Conservation (phyloP, 208 protist genomes). For the Angomonas ambiguus region DNA sequence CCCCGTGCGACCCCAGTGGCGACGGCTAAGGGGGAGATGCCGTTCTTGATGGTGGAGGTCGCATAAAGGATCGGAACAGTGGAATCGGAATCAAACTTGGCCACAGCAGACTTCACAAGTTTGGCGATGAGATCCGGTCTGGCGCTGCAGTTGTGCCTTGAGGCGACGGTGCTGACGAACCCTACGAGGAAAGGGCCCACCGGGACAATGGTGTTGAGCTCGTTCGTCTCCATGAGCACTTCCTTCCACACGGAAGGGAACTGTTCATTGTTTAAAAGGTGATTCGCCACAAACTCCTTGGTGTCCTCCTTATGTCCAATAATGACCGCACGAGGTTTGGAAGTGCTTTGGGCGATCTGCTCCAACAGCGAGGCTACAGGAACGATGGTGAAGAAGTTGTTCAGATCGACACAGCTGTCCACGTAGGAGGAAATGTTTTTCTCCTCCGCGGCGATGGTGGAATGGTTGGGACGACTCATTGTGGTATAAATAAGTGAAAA, state of each 20-base stretch:
- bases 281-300: constrained; percentile 51
- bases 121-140: constrained; percentile 51
- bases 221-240: not conserved
- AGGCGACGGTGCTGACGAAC: constrained; percentile 36
- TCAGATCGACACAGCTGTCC: not conserved
- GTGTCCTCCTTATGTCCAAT: constrained; percentile 54
- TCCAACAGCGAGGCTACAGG: constrained; percentile 2
- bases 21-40: constrained; percentile 30
- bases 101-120: constrained; percentile 40
- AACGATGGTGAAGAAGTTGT: not conserved
- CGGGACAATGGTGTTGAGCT: not conserved
- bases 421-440: constrained; percentile 7
- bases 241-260: not conserved
- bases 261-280: constrained; percentile 46
- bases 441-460: constrained; percentile 4
- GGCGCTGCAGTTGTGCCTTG: constrained; percentile 72
- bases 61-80: constrained; percentile 8
- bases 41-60: constrained; percentile 25
- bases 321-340: constrained; percentile 23
- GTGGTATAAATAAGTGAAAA: constrained; percentile 1
- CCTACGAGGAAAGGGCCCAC: not conserved
- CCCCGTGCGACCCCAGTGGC: constrained; percentile 50
- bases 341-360: constrained; percentile 37
- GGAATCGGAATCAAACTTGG: not conserved
- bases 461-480: constrained; percentile 1